Evolutionary conservation across 257 asterid genomes (phyloP).

Genomic region (Nicotiana benthamiana): DNA sequence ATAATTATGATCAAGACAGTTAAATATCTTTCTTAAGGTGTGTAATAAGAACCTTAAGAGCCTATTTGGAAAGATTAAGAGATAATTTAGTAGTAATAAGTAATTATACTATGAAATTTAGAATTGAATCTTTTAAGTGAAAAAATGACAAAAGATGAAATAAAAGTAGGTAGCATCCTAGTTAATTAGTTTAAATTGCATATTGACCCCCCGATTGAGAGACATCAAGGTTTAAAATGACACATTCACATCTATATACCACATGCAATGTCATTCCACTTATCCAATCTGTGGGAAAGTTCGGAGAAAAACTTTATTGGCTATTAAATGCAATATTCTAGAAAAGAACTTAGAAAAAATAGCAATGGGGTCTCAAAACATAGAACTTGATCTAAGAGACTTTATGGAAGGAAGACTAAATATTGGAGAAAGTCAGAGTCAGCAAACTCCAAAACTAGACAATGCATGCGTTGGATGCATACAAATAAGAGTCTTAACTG

Average conservation of each 20-base stretch:
- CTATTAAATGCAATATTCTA: not conserved
- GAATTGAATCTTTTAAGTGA: too few relatives aligned
- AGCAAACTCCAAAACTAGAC: not conserved
- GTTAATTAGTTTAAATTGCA: not conserved
- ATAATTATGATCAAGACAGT: too few relatives aligned
- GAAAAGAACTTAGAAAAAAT: not conserved
- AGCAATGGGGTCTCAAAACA: not conserved
- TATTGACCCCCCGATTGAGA: not conserved
- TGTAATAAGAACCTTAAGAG: too few relatives aligned
- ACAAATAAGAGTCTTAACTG: not conserved
- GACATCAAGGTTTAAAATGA: not conserved
- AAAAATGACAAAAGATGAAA: too few relatives aligned
- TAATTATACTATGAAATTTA: too few relatives aligned
- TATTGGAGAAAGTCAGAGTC: not conserved
- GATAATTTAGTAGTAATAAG: too few relatives aligned
- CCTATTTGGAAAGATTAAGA: too few relatives aligned
- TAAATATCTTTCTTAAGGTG: too few relatives aligned
- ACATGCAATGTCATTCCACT: not conserved
- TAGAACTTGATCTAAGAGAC: not conserved
- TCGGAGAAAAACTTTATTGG: not conserved
- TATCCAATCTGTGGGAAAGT: not conserved
- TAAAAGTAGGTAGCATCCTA: not conserved
- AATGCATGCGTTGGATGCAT: constrained; percentile 1
- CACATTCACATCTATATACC: not conserved
- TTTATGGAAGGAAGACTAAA: not conserved